These are phyloP conservation scores for Chlorella sp. DNA, from an alignment of 139 green algal genomes.

Conservation along the genomic window DNA sequence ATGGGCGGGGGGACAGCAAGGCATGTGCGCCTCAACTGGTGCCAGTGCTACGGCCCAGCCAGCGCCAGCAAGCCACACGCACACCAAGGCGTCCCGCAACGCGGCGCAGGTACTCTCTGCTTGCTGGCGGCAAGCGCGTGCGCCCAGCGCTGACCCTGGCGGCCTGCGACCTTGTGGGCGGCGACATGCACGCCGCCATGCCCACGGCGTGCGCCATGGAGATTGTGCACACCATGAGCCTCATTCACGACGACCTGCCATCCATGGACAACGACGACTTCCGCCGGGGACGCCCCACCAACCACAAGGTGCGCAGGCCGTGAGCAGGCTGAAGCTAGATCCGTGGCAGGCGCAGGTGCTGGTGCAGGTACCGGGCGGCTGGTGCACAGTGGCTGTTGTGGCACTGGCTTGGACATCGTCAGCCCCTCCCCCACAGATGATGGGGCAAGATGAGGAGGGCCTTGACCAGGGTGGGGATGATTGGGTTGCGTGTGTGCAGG, in stretches of 20 bases:
- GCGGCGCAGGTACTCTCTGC: constrained; percentile 82
- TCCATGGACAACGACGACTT: constrained; percentile 99
- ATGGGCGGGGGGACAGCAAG: not conserved
- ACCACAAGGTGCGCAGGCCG: constrained; percentile 75
- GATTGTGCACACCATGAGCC: constrained; percentile 98
- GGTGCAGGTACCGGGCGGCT: too few relatives aligned
- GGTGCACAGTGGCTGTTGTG: too few relatives aligned
- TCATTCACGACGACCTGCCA: constrained; percentile 96
- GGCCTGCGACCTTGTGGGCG: constrained; percentile 92
- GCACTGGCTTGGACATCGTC: too few relatives aligned
- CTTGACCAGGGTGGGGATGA: too few relatives aligned
- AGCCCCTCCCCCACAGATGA: too few relatives aligned
- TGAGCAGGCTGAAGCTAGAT: too few relatives aligned
- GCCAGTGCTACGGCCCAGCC: too few relatives aligned
- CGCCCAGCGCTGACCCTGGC: constrained; percentile 90
- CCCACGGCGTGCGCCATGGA: constrained; percentile 94
- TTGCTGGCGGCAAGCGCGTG: constrained; percentile 95
- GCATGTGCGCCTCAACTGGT: not conserved
- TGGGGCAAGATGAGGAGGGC: too few relatives aligned
- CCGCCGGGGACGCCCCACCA: constrained; percentile 84
- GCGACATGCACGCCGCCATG: constrained; percentile 69
- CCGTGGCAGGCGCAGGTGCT: too few relatives aligned
- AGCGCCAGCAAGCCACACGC: too few relatives aligned
- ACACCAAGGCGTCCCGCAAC: too few relatives aligned
- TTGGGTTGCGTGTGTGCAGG: too few relatives aligned